Percentiles rank a stretch among this genome's conserved stretches.
phyloP scores from a whole-genome alignment of 345 rosid genomes.

The Eucalyptus erythrocorys region DNA sequence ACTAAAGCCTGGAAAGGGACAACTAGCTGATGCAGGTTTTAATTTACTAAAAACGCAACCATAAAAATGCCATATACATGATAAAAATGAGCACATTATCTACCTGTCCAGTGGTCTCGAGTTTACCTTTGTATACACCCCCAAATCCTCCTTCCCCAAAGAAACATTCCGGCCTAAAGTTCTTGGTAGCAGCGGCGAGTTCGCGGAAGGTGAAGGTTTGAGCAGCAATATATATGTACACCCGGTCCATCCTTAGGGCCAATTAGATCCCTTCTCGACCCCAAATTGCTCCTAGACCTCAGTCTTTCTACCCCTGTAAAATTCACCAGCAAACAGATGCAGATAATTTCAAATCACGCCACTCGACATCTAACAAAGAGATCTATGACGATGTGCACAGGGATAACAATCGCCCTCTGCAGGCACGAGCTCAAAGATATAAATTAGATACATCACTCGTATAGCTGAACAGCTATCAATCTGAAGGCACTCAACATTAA shows the following conservation, averaged over 20 bases:
- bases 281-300: conserved; percentile 51
- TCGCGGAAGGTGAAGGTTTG: conserved; percentile 76
- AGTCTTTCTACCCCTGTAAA: conserved; percentile 54
- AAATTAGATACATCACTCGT: background rate
- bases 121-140: conserved; percentile 78
- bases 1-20: background rate
- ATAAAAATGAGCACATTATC: background rate
- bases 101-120: conserved; percentile 89
- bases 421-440: background rate
- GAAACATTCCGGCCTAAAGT: conserved; percentile 79
- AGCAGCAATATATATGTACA: conserved; percentile 62
- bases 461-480: background rate
- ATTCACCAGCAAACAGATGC: background rate
- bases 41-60: background rate
- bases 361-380: background rate
- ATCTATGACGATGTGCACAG: background rate
- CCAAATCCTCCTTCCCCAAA: conserved; percentile 97
- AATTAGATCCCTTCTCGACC: conserved; percentile 47
- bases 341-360: background rate
- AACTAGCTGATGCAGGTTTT: background rate
- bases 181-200: conserved; percentile 79
- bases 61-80: background rate
- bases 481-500: background rate
- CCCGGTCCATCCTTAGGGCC: conserved; percentile 44
- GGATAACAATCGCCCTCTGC: background rate